These are phyloP conservation scores for Crucihimalaya himalaica DNA, from an alignment of 345 rosid genomes.

Conservation along the genomic window DNA sequence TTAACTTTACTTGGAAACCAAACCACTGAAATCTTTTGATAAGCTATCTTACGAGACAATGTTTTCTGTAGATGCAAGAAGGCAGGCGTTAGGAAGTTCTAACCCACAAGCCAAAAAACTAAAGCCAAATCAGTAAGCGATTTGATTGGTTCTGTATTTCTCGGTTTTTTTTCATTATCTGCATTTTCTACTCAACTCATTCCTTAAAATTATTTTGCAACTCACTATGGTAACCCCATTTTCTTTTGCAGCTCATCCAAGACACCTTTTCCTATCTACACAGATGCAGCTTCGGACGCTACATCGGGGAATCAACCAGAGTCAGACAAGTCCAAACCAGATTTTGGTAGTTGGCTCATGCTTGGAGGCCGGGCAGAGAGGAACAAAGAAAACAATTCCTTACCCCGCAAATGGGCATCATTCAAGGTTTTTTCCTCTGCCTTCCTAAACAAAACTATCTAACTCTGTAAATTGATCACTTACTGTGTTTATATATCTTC, in stretches of 20 bases:
- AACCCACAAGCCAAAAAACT: slow-evolving; percentile 48
- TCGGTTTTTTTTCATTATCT: background rate
- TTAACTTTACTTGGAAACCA: background rate
- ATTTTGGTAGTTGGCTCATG: slow-evolving; percentile 56
- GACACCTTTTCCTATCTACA: slow-evolving; percentile 58
- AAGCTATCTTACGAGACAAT: slow-evolving; percentile 5
- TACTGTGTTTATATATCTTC: background rate
- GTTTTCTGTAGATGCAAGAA: slow-evolving; percentile 45
- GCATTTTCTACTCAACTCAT: no score
- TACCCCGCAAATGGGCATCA: slow-evolving; percentile 76
- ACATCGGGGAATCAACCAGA: slow-evolving; percentile 44
- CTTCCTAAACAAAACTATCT: background rate
- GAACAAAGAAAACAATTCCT: slow-evolving; percentile 84
- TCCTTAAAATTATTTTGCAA: slow-evolving; percentile 2
- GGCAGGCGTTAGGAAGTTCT: slow-evolving; percentile 44
- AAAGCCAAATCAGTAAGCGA: slow-evolving; percentile 59
- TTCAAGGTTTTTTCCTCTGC: slow-evolving; percentile 57
- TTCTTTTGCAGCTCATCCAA: slow-evolving; percentile 47
- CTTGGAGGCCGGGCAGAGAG: slow-evolving; percentile 80
- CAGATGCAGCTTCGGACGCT: slow-evolving; percentile 49
- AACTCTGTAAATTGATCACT: slow-evolving; percentile 19
- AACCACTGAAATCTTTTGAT: background rate
- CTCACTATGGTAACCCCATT: background rate
- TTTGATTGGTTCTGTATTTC: background rate
- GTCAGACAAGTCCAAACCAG: slow-evolving; percentile 51